Evolutionary conservation across 2,329 filamentous ascomycete genomes (phyloP), one percentile per base, ranked within the genome.

Genomic region (Calycina marina): DNA sequence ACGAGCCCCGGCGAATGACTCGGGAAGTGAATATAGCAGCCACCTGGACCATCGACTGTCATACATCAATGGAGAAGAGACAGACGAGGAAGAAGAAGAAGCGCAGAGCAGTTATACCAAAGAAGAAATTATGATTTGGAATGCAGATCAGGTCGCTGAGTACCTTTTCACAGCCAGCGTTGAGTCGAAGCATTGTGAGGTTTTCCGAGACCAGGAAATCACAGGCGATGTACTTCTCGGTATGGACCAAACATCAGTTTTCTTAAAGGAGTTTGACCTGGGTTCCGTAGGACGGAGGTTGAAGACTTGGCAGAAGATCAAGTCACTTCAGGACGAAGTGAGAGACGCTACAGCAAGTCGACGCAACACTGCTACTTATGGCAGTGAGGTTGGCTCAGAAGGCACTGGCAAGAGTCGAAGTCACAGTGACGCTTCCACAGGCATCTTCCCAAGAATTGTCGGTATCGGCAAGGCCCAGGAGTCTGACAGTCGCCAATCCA

Each of bases 231-330:
- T 96, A 4, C 60, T 98, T 24, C 60, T 98, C 32, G 83, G 82
- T 32, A 93, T 96, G 83, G 85, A 94, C 47, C 88, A 94, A 58
- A 82, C 83, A 36, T 92, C 90, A 24, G 66, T 96, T 11, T 93
- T 94, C 53, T 77, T 96, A 61, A 93, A 93, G 52, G 86, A 90
- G 28, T 93, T 94, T 47, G 83, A 94, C 45, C 66, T 96, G 43
- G 88, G 88, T 12, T 83, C 86, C 3, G 86, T 96, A 45, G 88
- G 88, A 6, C 71, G 83, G 36, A 71, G 88, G 39, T 59, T 96
- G 40, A 92, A 92, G 55, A 93, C 86, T 2, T 96, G 88, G 88
- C 84, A 94, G 56, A 93, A 90, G 57, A 86, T 96, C 55, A 93
- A 93, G 56, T 65, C 73, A 3, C 67, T 96, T 41, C 88, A 96